These are phyloP conservation scores for Mycena pura DNA, from an alignment of 768 basidiomycete species.

Conservation along the genomic window DNA sequence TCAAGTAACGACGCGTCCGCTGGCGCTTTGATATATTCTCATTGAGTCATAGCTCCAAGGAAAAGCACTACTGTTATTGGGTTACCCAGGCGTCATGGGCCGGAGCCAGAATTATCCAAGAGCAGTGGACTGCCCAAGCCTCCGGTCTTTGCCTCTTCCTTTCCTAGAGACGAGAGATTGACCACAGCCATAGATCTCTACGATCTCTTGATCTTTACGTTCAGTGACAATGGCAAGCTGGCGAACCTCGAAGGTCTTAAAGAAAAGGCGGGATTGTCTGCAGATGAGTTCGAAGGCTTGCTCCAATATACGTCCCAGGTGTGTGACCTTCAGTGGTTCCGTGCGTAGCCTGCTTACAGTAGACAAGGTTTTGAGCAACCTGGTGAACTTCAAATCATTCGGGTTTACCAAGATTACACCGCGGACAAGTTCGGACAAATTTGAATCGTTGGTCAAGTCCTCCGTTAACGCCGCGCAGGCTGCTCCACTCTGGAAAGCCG, in stretches of 20 bases:
- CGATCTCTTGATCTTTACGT: constrained; percentile 73
- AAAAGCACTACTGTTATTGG: constrained; percentile 83
- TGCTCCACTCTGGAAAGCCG: constrained; percentile 66
- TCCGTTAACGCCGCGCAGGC: constrained; percentile 68
- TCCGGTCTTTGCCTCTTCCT: constrained; percentile 17
- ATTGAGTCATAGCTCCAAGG: constrained; percentile 56
- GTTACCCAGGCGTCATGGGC: constrained; percentile 80
- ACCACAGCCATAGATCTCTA: constrained; percentile 56
- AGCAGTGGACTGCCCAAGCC: constrained; percentile 82
- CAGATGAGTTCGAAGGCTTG: constrained; percentile 71
- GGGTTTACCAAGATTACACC: constrained; percentile 89
- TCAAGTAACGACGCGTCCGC: constrained; percentile 52
- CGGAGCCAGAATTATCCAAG: constrained; percentile 83
- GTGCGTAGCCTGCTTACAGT: constrained; percentile 3
- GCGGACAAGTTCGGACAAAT: constrained; percentile 64
- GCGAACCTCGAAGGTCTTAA: constrained; percentile 63
- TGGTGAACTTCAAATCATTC: constrained; percentile 81
- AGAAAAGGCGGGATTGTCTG: constrained; percentile 56
- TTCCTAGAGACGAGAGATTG: neutral
- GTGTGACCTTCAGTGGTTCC: constrained; percentile 20
- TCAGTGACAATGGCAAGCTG: constrained; percentile 60
- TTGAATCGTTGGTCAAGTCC: constrained; percentile 64
- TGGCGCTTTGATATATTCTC: constrained; percentile 2
- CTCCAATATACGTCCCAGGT: constrained; percentile 81
- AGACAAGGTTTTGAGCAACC: constrained; percentile 61